Base-by-base conservation (phyloP, 1,284 basidiomycete genomes). In the Ceratobasidium sp. region DNA sequence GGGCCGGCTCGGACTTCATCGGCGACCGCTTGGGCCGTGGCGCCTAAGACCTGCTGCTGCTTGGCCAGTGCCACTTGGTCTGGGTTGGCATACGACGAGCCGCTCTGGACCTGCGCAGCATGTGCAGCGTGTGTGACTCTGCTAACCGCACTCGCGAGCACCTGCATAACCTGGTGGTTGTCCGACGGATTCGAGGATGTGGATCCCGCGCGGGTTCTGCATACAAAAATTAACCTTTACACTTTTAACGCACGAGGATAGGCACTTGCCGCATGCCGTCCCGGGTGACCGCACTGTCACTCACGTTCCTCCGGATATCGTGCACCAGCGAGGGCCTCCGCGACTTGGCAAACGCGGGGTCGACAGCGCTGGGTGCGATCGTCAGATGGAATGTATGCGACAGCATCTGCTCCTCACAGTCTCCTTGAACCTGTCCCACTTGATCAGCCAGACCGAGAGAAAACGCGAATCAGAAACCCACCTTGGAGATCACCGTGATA, bases 41-140 rank as follows among this genome's bases (percentile, higher is more conserved):
- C 86, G 48, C 90, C 90, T 62, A 93, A 85, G 73, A 93, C 90
- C 77, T 92, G 88, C 78, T 91, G 91, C 82, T 93, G 92, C 80
- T 92, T 92, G 51, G 87, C 90, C 11, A 56, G 31, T 24, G 88
- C 87, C 79, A 48, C 62, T 22, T 54, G 64, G 39, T 71, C 68
- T 14, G 37, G 22, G 27, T 46, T 53, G 37, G 24, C 29, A 24
- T 24, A 54, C 34, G 49, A 31, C 4, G 34, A 90, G 86, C 24
- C 91, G 80, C 77, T 90, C 86, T 29, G 83, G 83, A 19, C 82
- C 84, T 72, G 77, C 19, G 74, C 63, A 24, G 76, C 72, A 49
- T 75, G 76, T 41, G 75, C 75, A 16, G 72, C 65, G 53, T 75
- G 71, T 13, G 68, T 71, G 9, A 71, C 68, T 34, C 68, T n/a